A percentile compares a stretch with the other conserved stretches of the same genome.
These are phyloP conservation scores for Leccinellum albellum DNA, from an alignment of 768 basidiomycete species.

Conservation along the genomic window DNA sequence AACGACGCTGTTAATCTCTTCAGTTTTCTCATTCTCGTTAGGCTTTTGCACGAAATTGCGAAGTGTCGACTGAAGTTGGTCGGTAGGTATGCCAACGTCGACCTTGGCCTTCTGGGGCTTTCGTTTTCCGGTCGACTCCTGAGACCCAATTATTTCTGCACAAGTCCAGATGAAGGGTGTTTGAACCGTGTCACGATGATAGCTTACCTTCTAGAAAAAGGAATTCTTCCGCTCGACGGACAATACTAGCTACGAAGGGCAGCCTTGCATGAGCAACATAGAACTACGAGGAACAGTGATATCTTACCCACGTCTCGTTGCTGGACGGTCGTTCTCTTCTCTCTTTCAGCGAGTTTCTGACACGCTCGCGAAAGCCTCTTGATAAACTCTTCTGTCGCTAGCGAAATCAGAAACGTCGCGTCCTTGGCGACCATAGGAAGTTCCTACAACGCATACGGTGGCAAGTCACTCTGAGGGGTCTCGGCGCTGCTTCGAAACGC, in stretches of 20 bases:
- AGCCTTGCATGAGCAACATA: neutral
- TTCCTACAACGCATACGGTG: conserved; percentile 43
- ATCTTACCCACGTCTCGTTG: conserved; percentile 73
- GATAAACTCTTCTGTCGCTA: conserved; percentile 89
- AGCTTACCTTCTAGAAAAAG: conserved; percentile 69
- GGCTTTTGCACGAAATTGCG: conserved; percentile 45
- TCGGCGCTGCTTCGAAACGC: neutral
- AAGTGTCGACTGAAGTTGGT: conserved; percentile 36
- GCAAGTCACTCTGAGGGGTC: neutral
- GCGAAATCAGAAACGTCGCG: conserved; percentile 71
- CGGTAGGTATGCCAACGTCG: conserved; percentile 11
- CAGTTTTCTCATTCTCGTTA: conserved; percentile 22
- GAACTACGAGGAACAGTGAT: neutral
- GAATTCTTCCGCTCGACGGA: conserved; percentile 69
- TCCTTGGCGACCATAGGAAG: conserved; percentile 74
- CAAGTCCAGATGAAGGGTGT: neutral
- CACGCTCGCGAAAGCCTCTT: conserved; percentile 67
- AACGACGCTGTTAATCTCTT: conserved; percentile 36
- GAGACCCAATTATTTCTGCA: conserved; percentile 59
- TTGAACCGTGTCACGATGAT: neutral
- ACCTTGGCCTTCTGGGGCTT: conserved; percentile 34
- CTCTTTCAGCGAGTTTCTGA: conserved; percentile 65
- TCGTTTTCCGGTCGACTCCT: conserved; percentile 44
- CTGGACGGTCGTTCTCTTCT: conserved; percentile 72
- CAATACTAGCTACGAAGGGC: conserved; percentile 48